Evolutionary conservation across 2,329 filamentous ascomycete genomes (phyloP).

Genomic region (Ustulina deusta): DNA sequence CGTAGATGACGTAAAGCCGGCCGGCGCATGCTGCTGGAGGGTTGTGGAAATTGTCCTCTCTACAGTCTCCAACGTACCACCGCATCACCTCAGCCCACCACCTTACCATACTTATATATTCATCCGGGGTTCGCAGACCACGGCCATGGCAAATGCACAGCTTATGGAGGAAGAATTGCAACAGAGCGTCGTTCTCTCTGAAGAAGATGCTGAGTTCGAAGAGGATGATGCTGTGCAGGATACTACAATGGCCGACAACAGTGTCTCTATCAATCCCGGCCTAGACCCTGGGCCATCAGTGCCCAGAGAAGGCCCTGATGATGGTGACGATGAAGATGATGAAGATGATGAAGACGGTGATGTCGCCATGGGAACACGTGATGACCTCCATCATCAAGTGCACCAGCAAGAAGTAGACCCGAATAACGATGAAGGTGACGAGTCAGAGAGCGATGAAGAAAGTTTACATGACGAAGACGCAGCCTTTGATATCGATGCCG

Average conservation of each 20-base stretch:
- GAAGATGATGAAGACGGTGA: conserved; percentile 43
- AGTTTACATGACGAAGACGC: conserved; percentile 54
- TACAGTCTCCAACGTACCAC: conserved; percentile 16
- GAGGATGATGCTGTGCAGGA: conserved; percentile 55
- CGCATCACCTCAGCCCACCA: neutral
- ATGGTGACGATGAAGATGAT: conserved; percentile 45
- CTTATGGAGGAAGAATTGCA: conserved; percentile 69
- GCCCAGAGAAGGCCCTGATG: conserved; percentile 38
- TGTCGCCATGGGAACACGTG: conserved; percentile 44
- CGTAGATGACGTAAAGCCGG: conserved; percentile 42
- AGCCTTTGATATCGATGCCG: conserved; percentile 56
- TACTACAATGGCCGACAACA: conserved; percentile 47
- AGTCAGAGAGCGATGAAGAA: conserved; percentile 46
- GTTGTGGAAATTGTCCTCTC: conserved; percentile 32
- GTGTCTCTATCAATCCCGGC: conserved; percentile 36
- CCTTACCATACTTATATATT: neutral
- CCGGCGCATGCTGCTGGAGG: conserved; percentile 40
- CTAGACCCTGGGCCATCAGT: neutral
- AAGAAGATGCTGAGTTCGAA: conserved; percentile 56
- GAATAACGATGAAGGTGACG: conserved; percentile 49
- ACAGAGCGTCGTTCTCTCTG: conserved; percentile 65
- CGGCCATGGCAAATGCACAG: conserved; percentile 63
- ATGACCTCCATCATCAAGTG: conserved; percentile 23
- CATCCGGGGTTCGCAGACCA: neutral
- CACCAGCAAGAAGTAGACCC: conserved; percentile 39